A percentile compares a stretch with the other conserved stretches of the same genome.
These are phyloP conservation scores for Phytophthora idaei DNA, from an alignment of 352 stramenopile species.

Conservation along the genomic window DNA sequence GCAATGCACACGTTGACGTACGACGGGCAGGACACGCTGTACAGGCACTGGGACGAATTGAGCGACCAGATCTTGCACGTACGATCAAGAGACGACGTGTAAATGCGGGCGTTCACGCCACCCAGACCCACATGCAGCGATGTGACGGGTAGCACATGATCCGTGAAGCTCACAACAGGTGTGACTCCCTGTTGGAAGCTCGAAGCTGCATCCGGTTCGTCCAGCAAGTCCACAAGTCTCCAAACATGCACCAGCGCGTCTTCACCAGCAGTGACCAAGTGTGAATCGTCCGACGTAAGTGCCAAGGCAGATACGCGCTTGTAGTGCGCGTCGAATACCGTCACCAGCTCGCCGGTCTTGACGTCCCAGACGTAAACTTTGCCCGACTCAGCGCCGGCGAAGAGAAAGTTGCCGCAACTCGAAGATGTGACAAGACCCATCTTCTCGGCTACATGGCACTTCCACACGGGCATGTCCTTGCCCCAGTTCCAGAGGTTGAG, in stretches of 20 bases:
- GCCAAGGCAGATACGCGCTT: constrained; percentile 76
- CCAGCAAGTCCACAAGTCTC: constrained; percentile 73
- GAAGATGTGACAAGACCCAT: constrained; percentile 67
- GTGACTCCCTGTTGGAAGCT: constrained; percentile 64
- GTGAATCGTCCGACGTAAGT: constrained; percentile 77
- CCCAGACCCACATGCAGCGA: constrained; percentile 70
- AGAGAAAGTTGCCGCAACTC: constrained; percentile 74
- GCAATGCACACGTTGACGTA: constrained; percentile 66
- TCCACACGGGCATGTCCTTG: constrained; percentile 73
- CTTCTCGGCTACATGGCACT: constrained; percentile 79
- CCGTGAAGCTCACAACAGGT: constrained; percentile 72
- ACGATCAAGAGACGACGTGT: constrained; percentile 76
- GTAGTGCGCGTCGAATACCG: constrained; percentile 87
- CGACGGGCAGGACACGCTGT: constrained; percentile 71
- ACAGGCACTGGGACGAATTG: constrained; percentile 56
- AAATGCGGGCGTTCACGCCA: constrained; percentile 72
- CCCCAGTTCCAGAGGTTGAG: constrained; percentile 69
- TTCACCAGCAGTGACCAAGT: constrained; percentile 79
- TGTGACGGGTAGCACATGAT: constrained; percentile 79
- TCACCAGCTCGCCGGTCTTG: constrained; percentile 79
- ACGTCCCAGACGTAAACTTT: constrained; percentile 90
- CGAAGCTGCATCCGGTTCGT: constrained; percentile 57
- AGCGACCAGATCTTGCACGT: constrained; percentile 83
- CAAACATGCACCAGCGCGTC: constrained; percentile 86
- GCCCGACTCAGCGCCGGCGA: constrained; percentile 74